phyloP scores from a whole-genome alignment of 1,139 yeast genomes.

The Debaryomycetaceae sp. region DNA sequence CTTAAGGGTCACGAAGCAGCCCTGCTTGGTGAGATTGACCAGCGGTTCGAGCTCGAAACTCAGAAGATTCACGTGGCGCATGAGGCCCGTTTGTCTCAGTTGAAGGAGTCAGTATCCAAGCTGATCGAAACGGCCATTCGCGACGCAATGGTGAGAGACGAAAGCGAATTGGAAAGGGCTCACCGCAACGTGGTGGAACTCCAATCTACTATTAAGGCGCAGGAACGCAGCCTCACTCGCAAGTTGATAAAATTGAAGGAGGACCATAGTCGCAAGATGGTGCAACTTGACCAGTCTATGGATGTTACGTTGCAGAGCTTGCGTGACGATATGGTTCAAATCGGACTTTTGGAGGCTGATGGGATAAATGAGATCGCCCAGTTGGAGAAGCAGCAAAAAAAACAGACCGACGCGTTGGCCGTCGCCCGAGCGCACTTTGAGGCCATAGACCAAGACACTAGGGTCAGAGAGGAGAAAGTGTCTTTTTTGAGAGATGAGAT shows the following conservation, averaged over 20 bases:
- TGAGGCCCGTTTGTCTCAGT: conserved; percentile 28
- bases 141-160: conserved; percentile 22
- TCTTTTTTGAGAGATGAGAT: too few species aligned
- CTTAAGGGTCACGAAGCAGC: conserved; percentile 23
- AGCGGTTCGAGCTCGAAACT: conserved; percentile 30
- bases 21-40: conserved; percentile 25
- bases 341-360: conserved; percentile 1
- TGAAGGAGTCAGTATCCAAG: conserved; percentile 31
- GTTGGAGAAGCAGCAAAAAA: background rate
- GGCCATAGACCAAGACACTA: too few species aligned
- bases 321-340: conserved; percentile 12
- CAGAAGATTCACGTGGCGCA: conserved; percentile 31
- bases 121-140: conserved; percentile 33
- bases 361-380: background rate
- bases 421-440: background rate
- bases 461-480: too few species aligned
- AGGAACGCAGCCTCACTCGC: conserved; percentile 18
- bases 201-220: conserved; percentile 14
- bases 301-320: conserved; percentile 18
- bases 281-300: conserved; percentile 16
- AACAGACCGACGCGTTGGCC: conserved; percentile 9
- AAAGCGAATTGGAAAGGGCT: conserved; percentile 19
- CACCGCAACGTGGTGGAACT: conserved; percentile 14
- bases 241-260: conserved; percentile 26
- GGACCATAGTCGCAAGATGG: conserved; percentile 19